These are phyloP conservation scores for Fragaria nilgerrensis DNA, from an alignment of 306 rosid species.

Conservation along the genomic window DNA sequence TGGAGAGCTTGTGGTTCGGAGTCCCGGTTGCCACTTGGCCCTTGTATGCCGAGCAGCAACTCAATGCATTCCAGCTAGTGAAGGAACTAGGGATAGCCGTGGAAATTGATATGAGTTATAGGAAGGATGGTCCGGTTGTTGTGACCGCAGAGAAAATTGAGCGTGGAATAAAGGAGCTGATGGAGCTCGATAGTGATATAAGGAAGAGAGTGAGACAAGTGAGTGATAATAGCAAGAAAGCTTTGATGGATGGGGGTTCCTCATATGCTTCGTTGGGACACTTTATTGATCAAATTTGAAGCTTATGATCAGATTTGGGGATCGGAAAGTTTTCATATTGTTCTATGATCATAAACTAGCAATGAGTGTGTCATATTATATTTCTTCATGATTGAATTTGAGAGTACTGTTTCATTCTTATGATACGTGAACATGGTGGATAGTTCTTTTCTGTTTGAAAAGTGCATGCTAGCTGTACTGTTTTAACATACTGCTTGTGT, in stretches of 20 bases:
- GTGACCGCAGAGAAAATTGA: constrained; percentile 18
- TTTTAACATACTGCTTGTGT: no score
- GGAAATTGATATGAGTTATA: constrained; percentile 9
- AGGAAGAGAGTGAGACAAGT: constrained; percentile 19
- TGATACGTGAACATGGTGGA: neutral
- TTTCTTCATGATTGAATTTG: neutral
- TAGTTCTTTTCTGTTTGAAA: no score
- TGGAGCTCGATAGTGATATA: constrained; percentile 4
- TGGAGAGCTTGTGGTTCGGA: constrained; percentile 50
- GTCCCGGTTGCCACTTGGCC: constrained; percentile 64
- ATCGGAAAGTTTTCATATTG: neutral
- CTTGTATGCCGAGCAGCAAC: constrained; percentile 45
- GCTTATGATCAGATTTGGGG: neutral
- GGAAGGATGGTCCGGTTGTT: neutral
- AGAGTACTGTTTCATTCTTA: neutral
- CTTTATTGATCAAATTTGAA: neutral
- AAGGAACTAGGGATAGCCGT: constrained; percentile 1
- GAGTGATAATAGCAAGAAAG: constrained; percentile 13
- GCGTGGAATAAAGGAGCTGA: constrained; percentile 17
- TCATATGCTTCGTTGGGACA: constrained; percentile 6
- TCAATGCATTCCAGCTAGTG: constrained; percentile 16
- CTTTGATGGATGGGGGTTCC: constrained; percentile 22
- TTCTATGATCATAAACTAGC: neutral
- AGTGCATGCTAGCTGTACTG: no score
- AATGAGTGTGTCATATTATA: neutral